Evolutionary conservation across 495 filamentous ascomycete species (phyloP), one percentile per base, ranked within the genome.

Genomic region (Penicillium steckii): DNA sequence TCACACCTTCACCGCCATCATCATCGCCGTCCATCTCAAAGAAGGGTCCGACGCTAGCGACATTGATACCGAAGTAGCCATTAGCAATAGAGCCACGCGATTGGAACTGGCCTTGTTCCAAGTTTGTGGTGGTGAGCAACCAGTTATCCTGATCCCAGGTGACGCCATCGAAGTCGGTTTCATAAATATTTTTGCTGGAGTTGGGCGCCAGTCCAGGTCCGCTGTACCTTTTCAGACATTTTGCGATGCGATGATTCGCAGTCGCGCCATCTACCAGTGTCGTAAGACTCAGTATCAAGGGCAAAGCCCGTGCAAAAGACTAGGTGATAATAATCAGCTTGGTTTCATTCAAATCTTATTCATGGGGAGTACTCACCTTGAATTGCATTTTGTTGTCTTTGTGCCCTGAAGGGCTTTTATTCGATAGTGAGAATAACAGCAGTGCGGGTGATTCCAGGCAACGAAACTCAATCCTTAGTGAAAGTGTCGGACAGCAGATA

Each of bases 81-180:
- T 85, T 90, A 4, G 85, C 82, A 8, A 90, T 71, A 12, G 79
- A 80, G 41, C 83, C 74, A 26, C 85, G 81, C 0, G 82, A 72
- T 58, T 88, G 80, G 62, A 81, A 88, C 40, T 80, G 78, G 21
- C 84, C 84, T 53, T 79, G 83, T 46, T 80, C 72, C 2, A 83
- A 67, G 15, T 60, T 71, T 8, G 73, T 80, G 2, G 81, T 85
- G 1, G 69, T 75, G 7, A 89, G 67, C 4, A 70, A 60, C 86
- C 86, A 88, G 40, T 82, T 76, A 29, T 75, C 75, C 35, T 86
- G 75, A 52, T 88, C 81, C 85, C 85, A 90, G 5, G 73, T 80
- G 13, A 81, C 76, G 3, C 73, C 74, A 8, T 67, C 53, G 44
- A 81, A 81, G 19, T 70, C 68, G 2, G 77, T 80, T 35, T 70